A percentile compares a stretch with the other conserved stretches of the same genome.
Evolutionary conservation across 2,329 filamentous ascomycete genomes (phyloP).

Genomic region (Shiraia sp.): DNA sequence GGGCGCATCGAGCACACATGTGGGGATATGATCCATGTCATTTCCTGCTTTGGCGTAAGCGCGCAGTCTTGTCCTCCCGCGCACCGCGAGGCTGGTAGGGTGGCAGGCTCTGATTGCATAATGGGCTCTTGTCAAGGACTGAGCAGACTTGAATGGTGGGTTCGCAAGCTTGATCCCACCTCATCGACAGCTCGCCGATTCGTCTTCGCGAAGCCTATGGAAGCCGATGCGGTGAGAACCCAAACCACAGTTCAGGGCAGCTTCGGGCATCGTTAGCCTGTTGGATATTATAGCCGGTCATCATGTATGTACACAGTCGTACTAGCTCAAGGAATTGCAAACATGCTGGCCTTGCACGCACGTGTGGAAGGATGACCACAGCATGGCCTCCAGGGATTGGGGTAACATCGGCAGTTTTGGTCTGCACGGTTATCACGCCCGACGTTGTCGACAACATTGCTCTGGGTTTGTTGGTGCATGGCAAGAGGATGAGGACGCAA

Average conservation of each 20-base stretch:
- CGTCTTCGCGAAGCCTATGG: conserved; percentile 8
- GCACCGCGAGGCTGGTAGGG: conserved; percentile 1
- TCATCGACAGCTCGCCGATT: conserved; percentile 2
- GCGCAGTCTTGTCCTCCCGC: conserved; percentile 4
- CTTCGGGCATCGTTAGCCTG: conserved; percentile 2
- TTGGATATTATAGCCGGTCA: conserved; percentile 20
- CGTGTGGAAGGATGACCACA: conserved; percentile 6
- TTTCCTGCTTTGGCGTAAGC: conserved; percentile 29
- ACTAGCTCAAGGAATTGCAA: not conserved
- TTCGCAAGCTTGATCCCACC: not conserved
- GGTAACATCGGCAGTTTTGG: conserved; percentile 14
- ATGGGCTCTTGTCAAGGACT: too few species aligned
- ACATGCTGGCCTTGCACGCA: conserved; percentile 5
- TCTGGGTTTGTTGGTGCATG: conserved; percentile 8
- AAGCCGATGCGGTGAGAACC: conserved; percentile 28
- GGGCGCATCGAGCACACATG: conserved; percentile 6
- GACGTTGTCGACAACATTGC: not conserved
- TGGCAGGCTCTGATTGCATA: too few species aligned
- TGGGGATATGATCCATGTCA: conserved; percentile 15
- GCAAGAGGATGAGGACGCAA: conserved; percentile 17
- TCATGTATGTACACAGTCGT: conserved; percentile 2
- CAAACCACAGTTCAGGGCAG: conserved; percentile 19
- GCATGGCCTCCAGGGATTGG: conserved; percentile 10
- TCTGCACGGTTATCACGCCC: conserved; percentile 8
- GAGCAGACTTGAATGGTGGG: not conserved